Evolutionary conservation across 2,329 filamentous ascomycete genomes (phyloP).

Genomic region (Colletotrichum coccodes): DNA sequence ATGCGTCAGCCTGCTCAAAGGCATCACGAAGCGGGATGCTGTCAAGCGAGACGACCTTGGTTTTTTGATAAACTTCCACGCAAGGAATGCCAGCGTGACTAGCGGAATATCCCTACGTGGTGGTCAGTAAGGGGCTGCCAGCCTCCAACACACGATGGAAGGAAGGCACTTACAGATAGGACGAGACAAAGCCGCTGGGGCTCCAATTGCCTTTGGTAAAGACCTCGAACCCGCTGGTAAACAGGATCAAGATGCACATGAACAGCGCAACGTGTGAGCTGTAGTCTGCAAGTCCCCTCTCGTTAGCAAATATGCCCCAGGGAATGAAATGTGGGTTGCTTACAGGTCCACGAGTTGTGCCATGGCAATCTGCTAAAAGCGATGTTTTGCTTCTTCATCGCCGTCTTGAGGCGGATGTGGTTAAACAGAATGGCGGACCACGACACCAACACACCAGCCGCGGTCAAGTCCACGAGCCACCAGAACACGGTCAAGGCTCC

Average conservation of each 20-base stretch:
- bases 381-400: conserved; percentile 57
- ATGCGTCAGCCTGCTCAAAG: conserved; percentile 56
- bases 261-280: conserved; percentile 69
- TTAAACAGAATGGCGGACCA: conserved; percentile 66
- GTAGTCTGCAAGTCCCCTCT: conserved; percentile 54
- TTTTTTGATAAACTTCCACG: conserved; percentile 76
- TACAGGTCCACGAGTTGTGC: conserved; percentile 71
- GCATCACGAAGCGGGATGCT: conserved; percentile 63
- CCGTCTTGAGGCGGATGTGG: conserved; percentile 68
- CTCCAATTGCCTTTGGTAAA: conserved; percentile 71
- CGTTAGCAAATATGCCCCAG: background rate
- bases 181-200: conserved; percentile 67
- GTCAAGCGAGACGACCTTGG: conserved; percentile 61
- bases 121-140: conserved; percentile 29
- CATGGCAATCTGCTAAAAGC: conserved; percentile 63
- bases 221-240: conserved; percentile 76
- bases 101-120: conserved; percentile 66
- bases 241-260: conserved; percentile 71
- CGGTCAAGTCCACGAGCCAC: conserved; percentile 68
- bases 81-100: conserved; percentile 63
- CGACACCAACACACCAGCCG: conserved; percentile 60
- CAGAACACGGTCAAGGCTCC: conserved; percentile 69
- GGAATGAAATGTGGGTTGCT: conserved; percentile 38
- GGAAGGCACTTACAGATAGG: conserved; percentile 66
- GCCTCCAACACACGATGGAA: background rate